Evolutionary conservation across 192 early-diverging fungal genomes (phyloP).

Genomic region (Backusella parvicylindrica): DNA sequence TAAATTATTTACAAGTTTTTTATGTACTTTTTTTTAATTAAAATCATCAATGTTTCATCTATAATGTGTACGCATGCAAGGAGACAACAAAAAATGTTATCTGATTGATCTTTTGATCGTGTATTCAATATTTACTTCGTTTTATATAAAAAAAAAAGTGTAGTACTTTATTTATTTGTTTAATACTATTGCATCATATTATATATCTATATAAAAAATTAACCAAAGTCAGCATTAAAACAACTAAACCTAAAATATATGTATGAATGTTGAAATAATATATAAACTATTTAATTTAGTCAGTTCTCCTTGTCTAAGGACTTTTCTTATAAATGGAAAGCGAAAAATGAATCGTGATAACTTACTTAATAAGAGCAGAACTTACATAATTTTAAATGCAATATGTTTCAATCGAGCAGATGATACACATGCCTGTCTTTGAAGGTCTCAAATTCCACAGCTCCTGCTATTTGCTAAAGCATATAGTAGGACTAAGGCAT

Average conservation of each 20-base stretch:
- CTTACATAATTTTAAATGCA: background rate
- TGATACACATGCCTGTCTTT: background rate
- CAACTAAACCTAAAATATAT: too few species aligned
- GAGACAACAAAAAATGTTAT: background rate
- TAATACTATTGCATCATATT: background rate
- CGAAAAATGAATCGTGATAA: background rate
- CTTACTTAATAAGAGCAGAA: background rate
- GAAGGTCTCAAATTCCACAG: background rate
- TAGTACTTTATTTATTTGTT: background rate
- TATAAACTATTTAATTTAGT: background rate
- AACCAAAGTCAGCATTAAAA: too few species aligned
- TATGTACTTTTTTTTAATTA: background rate
- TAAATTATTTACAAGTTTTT: background rate
- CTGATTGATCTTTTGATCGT: constrained; percentile 1
- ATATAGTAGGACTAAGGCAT: background rate
- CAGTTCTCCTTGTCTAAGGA: background rate
- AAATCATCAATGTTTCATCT: background rate
- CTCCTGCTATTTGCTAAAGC: background rate
- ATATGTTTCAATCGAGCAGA: constrained; percentile 3
- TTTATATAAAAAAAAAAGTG: background rate
- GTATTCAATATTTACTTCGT: background rate
- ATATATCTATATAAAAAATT: background rate
- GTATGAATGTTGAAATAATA: too few species aligned
- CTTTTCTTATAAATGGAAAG: background rate
- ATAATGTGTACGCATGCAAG: background rate